Evolutionary conservation across 2,329 filamentous ascomycete genomes (phyloP).

Genomic region (Neoarthrinium moseri): DNA sequence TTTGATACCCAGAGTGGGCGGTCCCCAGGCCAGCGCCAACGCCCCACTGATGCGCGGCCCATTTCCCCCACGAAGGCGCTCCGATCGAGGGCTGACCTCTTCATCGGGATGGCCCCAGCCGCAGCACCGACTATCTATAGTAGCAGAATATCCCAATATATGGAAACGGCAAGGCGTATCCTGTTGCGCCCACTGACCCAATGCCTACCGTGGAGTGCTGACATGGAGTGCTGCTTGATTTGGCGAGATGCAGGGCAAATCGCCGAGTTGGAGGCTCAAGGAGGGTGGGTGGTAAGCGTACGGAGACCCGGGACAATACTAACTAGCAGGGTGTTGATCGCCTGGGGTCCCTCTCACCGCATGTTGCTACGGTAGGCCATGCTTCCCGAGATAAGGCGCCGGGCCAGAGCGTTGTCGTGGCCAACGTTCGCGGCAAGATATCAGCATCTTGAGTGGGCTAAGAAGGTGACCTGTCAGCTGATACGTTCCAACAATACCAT

Average conservation of each 20-base stretch:
- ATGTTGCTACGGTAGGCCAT: too few relatives aligned
- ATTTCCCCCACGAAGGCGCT: too few relatives aligned
- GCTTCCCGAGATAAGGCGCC: too few relatives aligned
- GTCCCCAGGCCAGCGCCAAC: too few relatives aligned
- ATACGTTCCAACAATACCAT: too few relatives aligned
- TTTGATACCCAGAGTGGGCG: too few relatives aligned
- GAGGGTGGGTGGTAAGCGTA: not conserved
- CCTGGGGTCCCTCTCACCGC: slow-evolving; percentile 1
- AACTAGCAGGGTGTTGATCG: slow-evolving; percentile 1
- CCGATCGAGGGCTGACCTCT: too few relatives aligned
- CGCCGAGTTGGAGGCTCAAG: not conserved
- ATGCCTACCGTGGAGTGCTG: not conserved
- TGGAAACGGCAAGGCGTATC: not conserved
- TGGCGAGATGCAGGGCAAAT: not conserved
- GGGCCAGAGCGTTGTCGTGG: too few relatives aligned
- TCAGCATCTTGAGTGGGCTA: too few relatives aligned
- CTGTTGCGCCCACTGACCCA: not conserved
- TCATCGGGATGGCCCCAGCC: not conserved
- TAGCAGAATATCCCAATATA: not conserved
- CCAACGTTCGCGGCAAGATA: too few relatives aligned
- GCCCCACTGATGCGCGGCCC: too few relatives aligned
- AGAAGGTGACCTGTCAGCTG: too few relatives aligned
- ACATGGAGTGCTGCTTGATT: slow-evolving; percentile 5
- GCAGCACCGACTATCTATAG: not conserved
- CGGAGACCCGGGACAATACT: not conserved